phyloP scores from a whole-genome alignment of 2,329 filamentous ascomycete genomes.

The Didymella sp. region DNA sequence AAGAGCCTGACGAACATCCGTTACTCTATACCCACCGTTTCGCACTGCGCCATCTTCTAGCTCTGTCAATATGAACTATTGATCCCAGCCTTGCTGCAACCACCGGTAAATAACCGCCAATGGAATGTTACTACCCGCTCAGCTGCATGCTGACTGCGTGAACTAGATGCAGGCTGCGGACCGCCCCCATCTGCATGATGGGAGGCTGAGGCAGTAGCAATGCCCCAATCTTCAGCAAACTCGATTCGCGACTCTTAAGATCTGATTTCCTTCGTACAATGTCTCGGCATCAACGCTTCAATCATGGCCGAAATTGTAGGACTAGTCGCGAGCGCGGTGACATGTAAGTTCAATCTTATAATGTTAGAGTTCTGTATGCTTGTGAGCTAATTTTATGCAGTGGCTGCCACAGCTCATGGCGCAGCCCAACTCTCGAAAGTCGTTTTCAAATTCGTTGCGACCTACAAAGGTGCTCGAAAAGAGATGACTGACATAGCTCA shows the following conservation, averaged over 20 bases:
- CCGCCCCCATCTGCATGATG: neutral
- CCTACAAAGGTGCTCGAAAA: neutral
- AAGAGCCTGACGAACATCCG: too few species aligned
- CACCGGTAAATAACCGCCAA: neutral
- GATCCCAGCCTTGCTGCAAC: too few species aligned
- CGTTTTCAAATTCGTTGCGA: neutral
- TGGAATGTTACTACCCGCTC: neutral
- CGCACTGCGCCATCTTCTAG: too few species aligned
- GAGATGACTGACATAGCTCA: constrained; percentile 1
- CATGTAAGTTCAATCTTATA: too few species aligned
- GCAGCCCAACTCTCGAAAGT: neutral
- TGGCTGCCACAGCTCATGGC: constrained; percentile 2
- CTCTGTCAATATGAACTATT: too few species aligned
- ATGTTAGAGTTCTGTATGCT: too few species aligned
- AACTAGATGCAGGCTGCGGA: neutral
- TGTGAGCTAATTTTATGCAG: too few species aligned
- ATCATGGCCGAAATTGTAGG: constrained; percentile 2
- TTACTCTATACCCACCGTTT: too few species aligned
- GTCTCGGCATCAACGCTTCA: too few species aligned
- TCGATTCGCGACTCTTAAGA: too few species aligned
- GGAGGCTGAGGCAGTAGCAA: constrained; percentile 7
- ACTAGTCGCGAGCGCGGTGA: constrained; percentile 1
- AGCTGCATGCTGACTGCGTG: constrained; percentile 4
- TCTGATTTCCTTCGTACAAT: too few species aligned
- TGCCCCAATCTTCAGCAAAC: too few species aligned